Evolutionary conservation across 2,329 filamentous ascomycete species (phyloP).

Genomic region (Cordyceps pruinosa): DNA sequence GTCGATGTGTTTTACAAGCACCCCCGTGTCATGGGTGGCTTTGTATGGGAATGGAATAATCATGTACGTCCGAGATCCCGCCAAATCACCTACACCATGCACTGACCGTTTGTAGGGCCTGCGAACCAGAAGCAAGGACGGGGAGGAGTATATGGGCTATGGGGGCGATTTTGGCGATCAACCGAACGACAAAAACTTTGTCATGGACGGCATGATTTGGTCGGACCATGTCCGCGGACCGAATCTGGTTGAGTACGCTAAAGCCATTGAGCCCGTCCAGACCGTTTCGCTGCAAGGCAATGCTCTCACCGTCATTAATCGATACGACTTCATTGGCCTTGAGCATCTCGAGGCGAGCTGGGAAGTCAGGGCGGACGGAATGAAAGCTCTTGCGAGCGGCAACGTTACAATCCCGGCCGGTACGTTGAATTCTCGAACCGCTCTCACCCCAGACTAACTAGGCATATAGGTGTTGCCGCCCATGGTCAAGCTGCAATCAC

Average conservation of each 20-base stretch:
- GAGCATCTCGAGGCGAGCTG: slow-evolving; percentile 42
- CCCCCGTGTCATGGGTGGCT: slow-evolving; percentile 50
- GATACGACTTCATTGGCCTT: slow-evolving; percentile 47
- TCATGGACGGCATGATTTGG: slow-evolving; percentile 45
- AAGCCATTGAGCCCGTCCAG: slow-evolving; percentile 53
- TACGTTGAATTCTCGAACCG: slow-evolving; percentile 17
- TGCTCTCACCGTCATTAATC: slow-evolving; percentile 42
- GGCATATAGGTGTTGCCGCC: slow-evolving; percentile 33
- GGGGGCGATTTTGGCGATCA: slow-evolving; percentile 56
- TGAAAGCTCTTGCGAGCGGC: slow-evolving; percentile 26
- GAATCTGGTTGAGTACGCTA: slow-evolving; percentile 48
- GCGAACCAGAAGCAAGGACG: slow-evolving; percentile 34
- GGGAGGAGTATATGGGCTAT: slow-evolving; percentile 46
- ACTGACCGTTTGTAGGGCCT: slow-evolving; percentile 28
- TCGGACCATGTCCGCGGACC: slow-evolving; percentile 45
- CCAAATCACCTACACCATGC: background rate
- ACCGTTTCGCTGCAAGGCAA: slow-evolving; percentile 37
- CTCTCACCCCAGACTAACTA: slow-evolving; percentile 17
- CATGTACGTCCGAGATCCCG: slow-evolving; percentile 32
- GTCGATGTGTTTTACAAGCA: slow-evolving; percentile 55
- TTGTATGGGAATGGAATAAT: slow-evolving; percentile 59
- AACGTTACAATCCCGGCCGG: slow-evolving; percentile 35
- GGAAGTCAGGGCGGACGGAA: slow-evolving; percentile 34
- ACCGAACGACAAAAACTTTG: slow-evolving; percentile 53
- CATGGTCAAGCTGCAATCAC: slow-evolving; percentile 25